These are phyloP conservation scores for Rhizophagus prolifer DNA, from an alignment of 192 early-diverging fungal species.

Conservation along the genomic window DNA sequence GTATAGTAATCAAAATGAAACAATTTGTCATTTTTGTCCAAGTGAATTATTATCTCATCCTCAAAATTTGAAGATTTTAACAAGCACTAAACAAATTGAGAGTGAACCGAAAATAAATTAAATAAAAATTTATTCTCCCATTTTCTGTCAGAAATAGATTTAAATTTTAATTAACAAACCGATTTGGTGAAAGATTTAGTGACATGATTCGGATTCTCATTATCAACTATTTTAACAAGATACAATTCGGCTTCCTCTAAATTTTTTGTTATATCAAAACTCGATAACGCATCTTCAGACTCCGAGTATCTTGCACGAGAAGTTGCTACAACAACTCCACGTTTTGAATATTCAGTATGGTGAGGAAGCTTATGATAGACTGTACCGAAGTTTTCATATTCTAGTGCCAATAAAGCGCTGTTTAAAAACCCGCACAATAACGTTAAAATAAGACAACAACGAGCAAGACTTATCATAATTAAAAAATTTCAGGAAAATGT, in stretches of 20 bases:
- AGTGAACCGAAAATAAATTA: background rate
- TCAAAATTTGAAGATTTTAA: slow-evolving; percentile 29
- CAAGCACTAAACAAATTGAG: slow-evolving; percentile 15
- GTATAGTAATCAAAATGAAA: slow-evolving; percentile 33
- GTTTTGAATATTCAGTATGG: slow-evolving; percentile 16
- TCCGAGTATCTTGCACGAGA: background rate
- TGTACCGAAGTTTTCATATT: background rate
- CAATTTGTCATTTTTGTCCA: background rate
- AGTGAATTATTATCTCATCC: slow-evolving; percentile 30
- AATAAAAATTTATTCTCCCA: too few species aligned
- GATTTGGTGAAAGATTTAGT: slow-evolving; percentile 23
- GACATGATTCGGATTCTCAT: slow-evolving; percentile 6
- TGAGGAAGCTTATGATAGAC: slow-evolving; percentile 24
- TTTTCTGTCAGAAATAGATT: background rate
- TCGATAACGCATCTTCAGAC: background rate
- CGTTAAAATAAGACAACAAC: background rate
- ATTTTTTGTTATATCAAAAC: background rate
- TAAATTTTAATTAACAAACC: background rate
- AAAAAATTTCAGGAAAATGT: background rate
- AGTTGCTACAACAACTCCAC: slow-evolving; percentile 4
- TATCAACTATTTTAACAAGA: slow-evolving; percentile 25
- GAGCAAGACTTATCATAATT: background rate
- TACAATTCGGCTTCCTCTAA: background rate
- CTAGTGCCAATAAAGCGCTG: background rate
- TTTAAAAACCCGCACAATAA: background rate